phyloP scores from a whole-genome alignment of 2,329 filamentous ascomycete genomes.

The Pestalotiopsis sp. region DNA sequence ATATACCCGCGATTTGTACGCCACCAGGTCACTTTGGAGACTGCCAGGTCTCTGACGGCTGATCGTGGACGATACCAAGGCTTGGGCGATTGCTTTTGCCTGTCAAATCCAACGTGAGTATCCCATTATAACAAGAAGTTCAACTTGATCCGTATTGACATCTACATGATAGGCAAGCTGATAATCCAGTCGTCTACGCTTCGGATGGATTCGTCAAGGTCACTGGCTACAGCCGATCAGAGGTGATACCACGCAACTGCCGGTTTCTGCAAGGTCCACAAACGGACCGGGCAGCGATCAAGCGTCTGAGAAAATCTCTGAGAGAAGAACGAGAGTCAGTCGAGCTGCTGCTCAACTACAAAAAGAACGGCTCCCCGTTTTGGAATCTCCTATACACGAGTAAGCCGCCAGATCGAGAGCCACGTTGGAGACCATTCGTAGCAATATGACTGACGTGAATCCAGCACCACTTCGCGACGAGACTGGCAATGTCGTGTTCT shows the following conservation, averaged over 20 bases:
- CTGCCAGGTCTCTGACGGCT: conserved; percentile 24
- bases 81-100: conserved; percentile 47
- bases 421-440: neutral
- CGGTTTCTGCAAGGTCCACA: conserved; percentile 48
- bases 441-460: conserved; percentile 31
- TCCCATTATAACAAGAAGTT: neutral
- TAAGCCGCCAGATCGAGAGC: neutral
- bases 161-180: conserved; percentile 30
- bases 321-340: conserved; percentile 17
- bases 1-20: conserved; percentile 54
- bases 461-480: conserved; percentile 40
- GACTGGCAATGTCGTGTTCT: conserved; percentile 39
- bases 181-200: conserved; percentile 50
- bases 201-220: conserved; percentile 53
- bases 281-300: conserved; percentile 40
- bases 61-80: conserved; percentile 41
- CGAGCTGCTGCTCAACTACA: conserved; percentile 44
- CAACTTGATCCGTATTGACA: neutral
- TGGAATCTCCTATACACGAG: conserved; percentile 41
- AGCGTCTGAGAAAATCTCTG: conserved; percentile 41
- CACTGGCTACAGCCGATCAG: conserved; percentile 46
- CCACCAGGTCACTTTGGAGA: conserved; percentile 48
- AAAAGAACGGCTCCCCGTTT: conserved; percentile 51
- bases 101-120: conserved; percentile 39
- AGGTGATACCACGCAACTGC: conserved; percentile 50